A percentile compares a stretch with the other conserved stretches of the same genome.
Evolutionary conservation across 106 monocot genomes (phyloP).

Genomic region (Dioscorea alata): DNA sequence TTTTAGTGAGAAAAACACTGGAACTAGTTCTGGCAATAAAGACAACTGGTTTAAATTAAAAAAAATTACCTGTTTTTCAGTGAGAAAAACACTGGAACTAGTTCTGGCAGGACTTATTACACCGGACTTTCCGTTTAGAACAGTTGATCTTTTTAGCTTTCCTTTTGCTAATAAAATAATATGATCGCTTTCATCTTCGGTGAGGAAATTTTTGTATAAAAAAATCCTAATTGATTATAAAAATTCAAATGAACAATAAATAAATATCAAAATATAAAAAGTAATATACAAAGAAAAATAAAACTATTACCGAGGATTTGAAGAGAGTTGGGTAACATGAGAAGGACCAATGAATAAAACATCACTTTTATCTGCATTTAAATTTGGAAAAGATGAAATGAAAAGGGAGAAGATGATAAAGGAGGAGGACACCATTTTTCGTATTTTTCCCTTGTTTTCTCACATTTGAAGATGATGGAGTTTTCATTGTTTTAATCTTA

Average conservation of each 20-base stretch:
- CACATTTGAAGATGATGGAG: too few species aligned
- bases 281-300: not conserved
- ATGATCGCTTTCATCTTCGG: conserved; percentile 1
- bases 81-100: conserved; percentile 89
- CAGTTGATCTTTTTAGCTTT: conserved; percentile 77
- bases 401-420: too few species aligned
- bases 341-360: not conserved
- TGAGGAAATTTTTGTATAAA: conserved; percentile 1
- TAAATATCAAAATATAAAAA: not conserved
- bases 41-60: too few species aligned
- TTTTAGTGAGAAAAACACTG: conserved; percentile 68
- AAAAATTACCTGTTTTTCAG: conserved; percentile 47
- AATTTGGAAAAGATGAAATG: too few species aligned
- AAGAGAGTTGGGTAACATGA: not conserved
- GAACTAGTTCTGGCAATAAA: conserved; percentile 89
- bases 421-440: too few species aligned
- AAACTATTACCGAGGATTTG: not conserved
- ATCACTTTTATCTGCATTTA: too few species aligned
- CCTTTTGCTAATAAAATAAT: conserved; percentile 6
- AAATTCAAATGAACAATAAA: not conserved
- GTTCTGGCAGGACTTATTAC: conserved; percentile 69
- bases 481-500: too few species aligned
- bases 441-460: too few species aligned
- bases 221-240: not conserved
- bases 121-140: conserved; percentile 67